Evolutionary conservation across 352 stramenopile species (phyloP).

Genomic region (Phytophthora palmivora): DNA sequence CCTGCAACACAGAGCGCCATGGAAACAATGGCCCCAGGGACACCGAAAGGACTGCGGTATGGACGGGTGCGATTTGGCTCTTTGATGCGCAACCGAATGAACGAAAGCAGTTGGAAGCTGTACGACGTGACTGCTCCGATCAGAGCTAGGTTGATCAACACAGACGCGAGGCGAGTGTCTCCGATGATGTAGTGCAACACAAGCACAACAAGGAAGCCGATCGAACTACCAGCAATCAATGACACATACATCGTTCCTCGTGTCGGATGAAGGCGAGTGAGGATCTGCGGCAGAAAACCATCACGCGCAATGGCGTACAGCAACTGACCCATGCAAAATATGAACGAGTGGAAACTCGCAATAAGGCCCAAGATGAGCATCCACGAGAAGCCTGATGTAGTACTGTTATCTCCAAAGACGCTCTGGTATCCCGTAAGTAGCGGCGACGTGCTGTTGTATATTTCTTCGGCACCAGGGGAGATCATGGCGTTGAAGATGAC

Average conservation of each 20-base stretch:
- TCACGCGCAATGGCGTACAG: slow-evolving; percentile 74
- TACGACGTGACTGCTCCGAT: slow-evolving; percentile 78
- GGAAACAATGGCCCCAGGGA: slow-evolving; percentile 52
- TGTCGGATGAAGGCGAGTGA: slow-evolving; percentile 55
- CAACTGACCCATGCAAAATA: slow-evolving; percentile 80
- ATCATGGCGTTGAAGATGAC: slow-evolving; percentile 78
- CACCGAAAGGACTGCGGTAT: slow-evolving; percentile 64
- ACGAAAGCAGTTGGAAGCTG: slow-evolving; percentile 58
- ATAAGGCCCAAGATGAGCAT: slow-evolving; percentile 69
- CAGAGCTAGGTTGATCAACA: slow-evolving; percentile 76
- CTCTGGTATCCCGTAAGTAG: slow-evolving; percentile 68
- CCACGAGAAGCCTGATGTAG: slow-evolving; percentile 74
- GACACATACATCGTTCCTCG: slow-evolving; percentile 60
- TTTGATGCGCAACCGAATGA: slow-evolving; percentile 60
- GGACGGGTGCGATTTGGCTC: slow-evolving; percentile 58
- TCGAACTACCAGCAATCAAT: slow-evolving; percentile 53
- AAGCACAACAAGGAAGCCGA: slow-evolving; percentile 56
- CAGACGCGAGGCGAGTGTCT: slow-evolving; percentile 60
- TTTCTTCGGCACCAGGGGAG: slow-evolving; percentile 46
- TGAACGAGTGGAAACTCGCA: slow-evolving; percentile 77
- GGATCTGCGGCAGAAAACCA: slow-evolving; percentile 57
- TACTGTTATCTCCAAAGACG: slow-evolving; percentile 74
- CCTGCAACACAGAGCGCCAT: slow-evolving; percentile 50
- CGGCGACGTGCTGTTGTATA: slow-evolving; percentile 55
- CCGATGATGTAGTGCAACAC: slow-evolving; percentile 68